Base-by-base conservation (phyloP, 495 filamentous ascomycete genomes). In the Aspergillus nanangensis region DNA sequence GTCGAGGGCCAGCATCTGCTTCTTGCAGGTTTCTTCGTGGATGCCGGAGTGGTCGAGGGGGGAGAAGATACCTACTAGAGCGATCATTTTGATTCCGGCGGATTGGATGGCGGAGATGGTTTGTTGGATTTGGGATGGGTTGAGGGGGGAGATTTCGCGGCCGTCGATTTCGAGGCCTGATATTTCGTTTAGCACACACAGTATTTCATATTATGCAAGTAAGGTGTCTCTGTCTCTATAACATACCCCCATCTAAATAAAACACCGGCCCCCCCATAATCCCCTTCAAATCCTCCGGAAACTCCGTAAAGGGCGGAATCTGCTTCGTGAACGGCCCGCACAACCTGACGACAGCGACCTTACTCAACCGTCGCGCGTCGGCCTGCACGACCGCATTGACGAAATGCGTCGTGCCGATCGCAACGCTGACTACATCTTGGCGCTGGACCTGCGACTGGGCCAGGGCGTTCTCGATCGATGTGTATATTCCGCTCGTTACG, bases 381-480 rank as follows among this genome's bases (percentile, higher is more conserved):
- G 70, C 60, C 55, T 82, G 75, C 7, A 82, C 66, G 27, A 84
- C 76, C 7, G 80, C 79, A 56, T 84, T 84, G 48, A 84, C 73
- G 57, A 82, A 84, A 52, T 78, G 75, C 1, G 80, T 83, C 2
- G 81, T 84, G 13, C 80, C 80, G 46, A 84, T 78, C 18, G 77
- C 80, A 4, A 83, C 77, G 44, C 70, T 75, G 8, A 71, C 71
- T 13, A 84, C 66, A 20, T 70, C 47, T 2, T 54, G 51, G 5
- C 67, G 55, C 10, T 56, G 48, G 36, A 79, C 62, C 18, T 39
- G 47, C 2, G 70, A 60, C 10, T 66, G 59, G 29, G 60, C 25
- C 41, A 81, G 61, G 45, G 79, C 73, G 23, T 62, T 57, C 7
- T 61, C 59, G 39, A 83, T 72, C 29, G 71, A 72, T 20, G 53